Evolutionary conservation across 2,329 filamentous ascomycete genomes (phyloP), one percentile per base, ranked within the genome.

Genomic region (Moelleriella libera): DNA sequence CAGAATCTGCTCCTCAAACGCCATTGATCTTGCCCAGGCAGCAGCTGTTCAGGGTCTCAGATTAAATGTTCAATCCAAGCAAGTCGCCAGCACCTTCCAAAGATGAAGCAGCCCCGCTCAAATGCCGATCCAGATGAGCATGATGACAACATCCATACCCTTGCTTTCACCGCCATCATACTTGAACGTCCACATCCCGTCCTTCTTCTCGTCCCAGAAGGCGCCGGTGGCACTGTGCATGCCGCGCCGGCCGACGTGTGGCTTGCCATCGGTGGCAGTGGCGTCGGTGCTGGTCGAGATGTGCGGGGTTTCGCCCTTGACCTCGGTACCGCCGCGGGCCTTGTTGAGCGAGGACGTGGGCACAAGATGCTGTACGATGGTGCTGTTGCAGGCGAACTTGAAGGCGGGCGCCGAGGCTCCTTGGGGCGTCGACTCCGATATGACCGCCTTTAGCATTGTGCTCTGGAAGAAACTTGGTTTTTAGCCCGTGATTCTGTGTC

Each of bases 311-410:
- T 72, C 70, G 43, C 63, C 59, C 51, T 68, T 65, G 52, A 63
- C 63, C 58, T 73, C 66, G 56, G 67, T 71, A 52, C 76, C 70
- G 49, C 64, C 62, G 54, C 72, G 71, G 51, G 77, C 62, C 66
- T 78, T 80, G 68, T 78, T 82, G 45, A 80, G 69, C 48, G 77
- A 70, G 31, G 78, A 76, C 10, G 78, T 82, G 47, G 83, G 78
- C 21, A 83, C 78, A 34, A 90, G 74, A 70, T 97, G 90, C 72
- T 98, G 90, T 57, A 97, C 94, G 62, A 97, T 96, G 55, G 90
- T 97, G 72, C 87, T 94, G 75, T 95, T 97, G 69, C 94, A 88
- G 57, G 88, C 87, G 69, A 90, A 97, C 68, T 97, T 97, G 78
- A 82, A 95, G 12, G 71, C 66, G 5, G 85, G 83, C 30, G 77